phyloP scores from a whole-genome alignment of 768 basidiomycete species.

The Pholiota molesta region DNA sequence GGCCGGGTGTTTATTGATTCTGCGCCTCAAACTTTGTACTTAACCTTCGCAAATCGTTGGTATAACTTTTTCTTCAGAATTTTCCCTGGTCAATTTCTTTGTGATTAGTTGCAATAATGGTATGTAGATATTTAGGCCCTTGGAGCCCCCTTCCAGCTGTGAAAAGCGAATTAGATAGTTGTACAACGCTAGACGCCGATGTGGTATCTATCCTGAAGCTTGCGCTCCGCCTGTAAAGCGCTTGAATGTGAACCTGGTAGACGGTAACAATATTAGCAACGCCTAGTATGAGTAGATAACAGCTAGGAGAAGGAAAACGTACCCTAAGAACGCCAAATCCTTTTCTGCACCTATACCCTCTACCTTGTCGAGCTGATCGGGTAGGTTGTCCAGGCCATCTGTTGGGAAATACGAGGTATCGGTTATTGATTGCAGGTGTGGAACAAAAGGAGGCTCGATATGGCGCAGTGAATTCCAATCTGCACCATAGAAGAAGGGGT shows the following conservation, averaged over 20 bases:
- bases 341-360: conserved; percentile 69
- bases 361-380: conserved; percentile 60
- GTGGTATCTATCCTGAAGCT: conserved; percentile 26
- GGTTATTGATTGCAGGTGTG: conserved; percentile 87
- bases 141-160: neutral
- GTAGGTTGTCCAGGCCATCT: conserved; percentile 80
- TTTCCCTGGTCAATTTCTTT: neutral
- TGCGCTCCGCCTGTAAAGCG: conserved; percentile 53
- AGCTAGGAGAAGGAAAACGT: conserved; percentile 21
- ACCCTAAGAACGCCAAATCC: conserved; percentile 71
- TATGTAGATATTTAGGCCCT: neutral
- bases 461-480: conserved; percentile 92
- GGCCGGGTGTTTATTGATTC: neutral
- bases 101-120: neutral
- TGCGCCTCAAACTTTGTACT: neutral
- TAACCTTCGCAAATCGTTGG: neutral
- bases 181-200: conserved; percentile 1
- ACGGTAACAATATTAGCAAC: conserved; percentile 12
- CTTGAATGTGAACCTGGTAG: conserved; percentile 82
- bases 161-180: conserved; percentile 7
- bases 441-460: conserved; percentile 96
- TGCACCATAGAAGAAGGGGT: conserved; percentile 94
- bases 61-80: neutral
- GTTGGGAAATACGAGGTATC: conserved; percentile 98
- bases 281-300: neutral